These are phyloP conservation scores for Meira miltonrushii DNA, from an alignment of 1,284 basidiomycete species.

Conservation along the genomic window DNA sequence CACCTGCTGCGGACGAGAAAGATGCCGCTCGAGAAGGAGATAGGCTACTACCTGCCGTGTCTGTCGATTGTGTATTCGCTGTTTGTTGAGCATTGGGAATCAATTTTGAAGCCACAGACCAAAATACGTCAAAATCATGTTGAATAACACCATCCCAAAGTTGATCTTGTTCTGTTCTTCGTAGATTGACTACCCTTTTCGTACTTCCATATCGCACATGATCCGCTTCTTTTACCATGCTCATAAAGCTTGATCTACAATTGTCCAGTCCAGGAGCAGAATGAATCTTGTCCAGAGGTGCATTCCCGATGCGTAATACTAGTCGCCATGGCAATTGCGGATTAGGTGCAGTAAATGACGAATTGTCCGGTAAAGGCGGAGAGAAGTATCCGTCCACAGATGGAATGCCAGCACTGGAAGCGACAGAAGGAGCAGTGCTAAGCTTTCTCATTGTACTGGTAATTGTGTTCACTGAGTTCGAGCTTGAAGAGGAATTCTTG, in stretches of 20 bases:
- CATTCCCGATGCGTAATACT: slow-evolving; percentile 29
- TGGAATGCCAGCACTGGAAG: neutral
- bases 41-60: slow-evolving; percentile 17
- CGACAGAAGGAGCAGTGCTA: neutral
- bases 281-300: slow-evolving; percentile 32
- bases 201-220: slow-evolving; percentile 44
- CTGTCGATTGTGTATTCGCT: slow-evolving; percentile 14
- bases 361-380: neutral
- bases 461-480: neutral
- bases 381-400: neutral
- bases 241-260: slow-evolving; percentile 41
- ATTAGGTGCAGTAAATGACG: neutral
- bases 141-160: slow-evolving; percentile 38
- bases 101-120: slow-evolving; percentile 81
- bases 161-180: slow-evolving; percentile 39
- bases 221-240: slow-evolving; percentile 45
- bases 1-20: neutral
- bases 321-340: slow-evolving; percentile 28
- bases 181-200: slow-evolving; percentile 34
- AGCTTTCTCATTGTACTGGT: neutral
- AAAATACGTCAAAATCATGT: slow-evolving; percentile 82
- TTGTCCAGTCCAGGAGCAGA: slow-evolving; percentile 26
- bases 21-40: neutral
- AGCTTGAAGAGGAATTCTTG: neutral
- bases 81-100: slow-evolving; percentile 45